Evolutionary conservation across 2,329 filamentous ascomycete genomes (phyloP).

Genomic region (Cadophora sp.): DNA sequence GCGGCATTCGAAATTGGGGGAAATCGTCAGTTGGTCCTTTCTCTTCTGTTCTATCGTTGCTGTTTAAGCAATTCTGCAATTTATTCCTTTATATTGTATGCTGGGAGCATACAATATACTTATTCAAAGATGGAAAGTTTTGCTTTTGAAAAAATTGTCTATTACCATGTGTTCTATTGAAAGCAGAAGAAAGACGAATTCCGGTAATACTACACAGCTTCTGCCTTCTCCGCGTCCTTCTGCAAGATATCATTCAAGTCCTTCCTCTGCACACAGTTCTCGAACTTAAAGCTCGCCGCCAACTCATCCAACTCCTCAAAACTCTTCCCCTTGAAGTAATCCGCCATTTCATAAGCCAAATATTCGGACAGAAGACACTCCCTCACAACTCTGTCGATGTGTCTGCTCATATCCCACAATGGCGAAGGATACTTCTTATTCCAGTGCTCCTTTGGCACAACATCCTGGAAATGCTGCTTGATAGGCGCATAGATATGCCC

Average conservation of each 20-base stretch:
- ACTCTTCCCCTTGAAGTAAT: constrained; percentile 57
- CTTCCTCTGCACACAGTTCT: constrained; percentile 55
- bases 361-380: constrained; percentile 57
- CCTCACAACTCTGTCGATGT: constrained; percentile 51
- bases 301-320: constrained; percentile 57
- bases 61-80: not conserved
- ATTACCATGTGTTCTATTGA: not conserved
- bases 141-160: no score
- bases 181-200: not conserved
- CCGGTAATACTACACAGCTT: not conserved
- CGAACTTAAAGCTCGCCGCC: constrained; percentile 55
- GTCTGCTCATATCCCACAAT: constrained; percentile 56
- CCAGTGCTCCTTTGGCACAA: constrained; percentile 51
- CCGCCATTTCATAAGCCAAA: constrained; percentile 59
- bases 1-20: no score
- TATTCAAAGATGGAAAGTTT: no score
- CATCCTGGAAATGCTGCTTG: constrained; percentile 50
- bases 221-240: constrained; percentile 46
- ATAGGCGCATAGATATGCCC: constrained; percentile 48
- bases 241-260: constrained; percentile 56
- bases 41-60: no score
- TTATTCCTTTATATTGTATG: no score
- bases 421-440: constrained; percentile 54
- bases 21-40: no score
- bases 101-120: not conserved